Conservation (phyloP, 1,139 yeast species). For the Wickerhamiella pararugosa region DNA sequence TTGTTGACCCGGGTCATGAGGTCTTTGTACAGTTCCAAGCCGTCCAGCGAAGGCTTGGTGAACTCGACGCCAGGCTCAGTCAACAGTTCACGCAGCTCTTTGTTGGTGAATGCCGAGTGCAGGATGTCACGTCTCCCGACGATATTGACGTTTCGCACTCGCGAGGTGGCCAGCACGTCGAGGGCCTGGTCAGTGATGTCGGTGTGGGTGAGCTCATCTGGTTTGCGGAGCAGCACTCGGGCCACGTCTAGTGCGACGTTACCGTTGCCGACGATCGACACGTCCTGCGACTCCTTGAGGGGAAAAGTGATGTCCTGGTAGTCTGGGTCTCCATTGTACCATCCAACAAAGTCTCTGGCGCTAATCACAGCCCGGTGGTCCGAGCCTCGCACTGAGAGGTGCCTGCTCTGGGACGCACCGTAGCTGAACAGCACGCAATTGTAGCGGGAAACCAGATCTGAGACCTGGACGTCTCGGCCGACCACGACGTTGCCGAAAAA, state of each 20-base stretch:
- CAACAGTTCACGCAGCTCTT: slow-evolving; percentile 75
- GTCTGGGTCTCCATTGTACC: slow-evolving; percentile 88
- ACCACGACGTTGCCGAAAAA: slow-evolving; percentile 66
- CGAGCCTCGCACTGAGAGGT: slow-evolving; percentile 46
- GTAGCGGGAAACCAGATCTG: slow-evolving; percentile 38
- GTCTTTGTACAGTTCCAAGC: slow-evolving; percentile 11
- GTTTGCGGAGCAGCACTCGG: slow-evolving; percentile 48
- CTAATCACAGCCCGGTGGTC: slow-evolving; percentile 49
- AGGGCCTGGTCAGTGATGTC: slow-evolving; percentile 61
- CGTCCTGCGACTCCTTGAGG: slow-evolving; percentile 45
- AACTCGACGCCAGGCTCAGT: slow-evolving; percentile 48
- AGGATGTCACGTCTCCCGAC: slow-evolving; percentile 74
- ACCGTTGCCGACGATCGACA: slow-evolving; percentile 87
- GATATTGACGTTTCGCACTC: slow-evolving; percentile 48
- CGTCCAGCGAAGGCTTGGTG: slow-evolving; percentile 31
- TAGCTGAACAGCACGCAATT: slow-evolving; percentile 68
- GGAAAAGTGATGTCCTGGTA: slow-evolving; percentile 34
- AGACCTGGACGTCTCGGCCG: slow-evolving; percentile 42
- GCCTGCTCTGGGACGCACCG: slow-evolving; percentile 60
- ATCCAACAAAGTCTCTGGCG: slow-evolving; percentile 79
- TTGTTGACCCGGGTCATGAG: slow-evolving; percentile 50
- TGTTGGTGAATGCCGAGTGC: slow-evolving; percentile 75
- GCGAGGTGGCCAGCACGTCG: slow-evolving; percentile 34
- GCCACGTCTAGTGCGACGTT: slow-evolving; percentile 95
- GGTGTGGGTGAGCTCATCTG: slow-evolving; percentile 36